phyloP scores from a whole-genome alignment of 176 grass and related monocot genomes.

The Melocanna baccifera region DNA sequence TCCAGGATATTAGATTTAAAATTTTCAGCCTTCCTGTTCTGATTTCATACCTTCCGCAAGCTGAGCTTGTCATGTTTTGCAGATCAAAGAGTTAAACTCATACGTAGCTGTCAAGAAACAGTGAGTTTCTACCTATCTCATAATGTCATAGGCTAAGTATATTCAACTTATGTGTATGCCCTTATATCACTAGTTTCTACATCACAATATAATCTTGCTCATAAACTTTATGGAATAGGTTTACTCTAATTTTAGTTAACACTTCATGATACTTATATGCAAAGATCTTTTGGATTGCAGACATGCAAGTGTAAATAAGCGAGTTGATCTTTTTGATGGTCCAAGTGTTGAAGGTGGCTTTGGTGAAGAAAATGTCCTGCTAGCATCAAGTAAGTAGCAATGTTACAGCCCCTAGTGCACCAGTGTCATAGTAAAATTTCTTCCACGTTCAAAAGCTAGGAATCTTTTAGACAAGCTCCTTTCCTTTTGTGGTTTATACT shows the following conservation, averaged over 20 bases:
- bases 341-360: conserved; percentile 72
- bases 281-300: conserved; percentile 37
- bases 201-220: not conserved
- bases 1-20: not conserved
- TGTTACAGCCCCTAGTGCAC: not conserved
- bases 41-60: conserved; percentile 9
- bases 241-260: not conserved
- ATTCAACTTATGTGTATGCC: not conserved
- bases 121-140: conserved; percentile 56
- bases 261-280: not conserved
- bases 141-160: not conserved
- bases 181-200: not conserved
- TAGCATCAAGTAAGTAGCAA: conserved; percentile 76
- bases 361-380: conserved; percentile 73
- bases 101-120: conserved; percentile 98
- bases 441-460: not conserved
- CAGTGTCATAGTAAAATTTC: not conserved
- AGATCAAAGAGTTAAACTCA: conserved; percentile 98
- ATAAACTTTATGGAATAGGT: not conserved
- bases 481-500: not conserved
- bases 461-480: not conserved
- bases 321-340: conserved; percentile 82
- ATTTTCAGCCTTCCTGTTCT: not conserved
- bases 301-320: conserved; percentile 81
- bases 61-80: conserved; percentile 36